A percentile compares a stretch with the other conserved stretches of the same genome.
Conservation (phyloP, 805 yeast genomes). For the Hanseniaspora meyeri region DNA sequence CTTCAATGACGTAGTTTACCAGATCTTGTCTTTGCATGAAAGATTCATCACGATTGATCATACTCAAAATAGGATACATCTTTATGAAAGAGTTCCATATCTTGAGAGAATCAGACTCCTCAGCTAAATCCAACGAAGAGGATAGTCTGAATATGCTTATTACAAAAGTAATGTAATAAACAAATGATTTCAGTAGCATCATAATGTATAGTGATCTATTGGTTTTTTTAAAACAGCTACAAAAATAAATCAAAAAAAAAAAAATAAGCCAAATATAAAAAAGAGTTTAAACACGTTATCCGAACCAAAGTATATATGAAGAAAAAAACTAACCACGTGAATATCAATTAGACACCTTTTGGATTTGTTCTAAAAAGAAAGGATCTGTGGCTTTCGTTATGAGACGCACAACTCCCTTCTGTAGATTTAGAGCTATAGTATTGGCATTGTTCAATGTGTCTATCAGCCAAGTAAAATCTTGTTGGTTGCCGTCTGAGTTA, state of each 20-base stretch:
- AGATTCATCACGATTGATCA: neutral
- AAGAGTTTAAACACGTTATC: neutral
- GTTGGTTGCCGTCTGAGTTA: neutral
- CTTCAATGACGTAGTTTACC: neutral
- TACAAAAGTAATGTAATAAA: neutral
- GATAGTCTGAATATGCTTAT: neutral
- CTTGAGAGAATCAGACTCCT: neutral
- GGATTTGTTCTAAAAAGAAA: slow-evolving; percentile 3
- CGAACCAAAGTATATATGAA: neutral
- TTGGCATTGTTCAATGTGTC: slow-evolving; percentile 2
- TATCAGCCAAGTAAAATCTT: slow-evolving; percentile 3
- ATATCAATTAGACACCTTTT: neutral
- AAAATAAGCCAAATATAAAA: neutral
- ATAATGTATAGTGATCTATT: no score
- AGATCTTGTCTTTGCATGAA: neutral
- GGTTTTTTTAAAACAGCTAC: no score
- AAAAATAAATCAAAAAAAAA: no score
- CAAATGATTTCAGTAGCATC: neutral
- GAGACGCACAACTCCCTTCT: neutral
- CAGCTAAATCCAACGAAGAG: neutral
- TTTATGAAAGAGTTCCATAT: slow-evolving; percentile 11
- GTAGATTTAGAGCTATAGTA: neutral
- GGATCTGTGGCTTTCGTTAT: neutral
- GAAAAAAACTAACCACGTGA: neutral
- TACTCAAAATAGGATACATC: neutral